These are phyloP conservation scores for Cicer yamashitae DNA, from an alignment of 306 rosid species.

Conservation along the genomic window DNA sequence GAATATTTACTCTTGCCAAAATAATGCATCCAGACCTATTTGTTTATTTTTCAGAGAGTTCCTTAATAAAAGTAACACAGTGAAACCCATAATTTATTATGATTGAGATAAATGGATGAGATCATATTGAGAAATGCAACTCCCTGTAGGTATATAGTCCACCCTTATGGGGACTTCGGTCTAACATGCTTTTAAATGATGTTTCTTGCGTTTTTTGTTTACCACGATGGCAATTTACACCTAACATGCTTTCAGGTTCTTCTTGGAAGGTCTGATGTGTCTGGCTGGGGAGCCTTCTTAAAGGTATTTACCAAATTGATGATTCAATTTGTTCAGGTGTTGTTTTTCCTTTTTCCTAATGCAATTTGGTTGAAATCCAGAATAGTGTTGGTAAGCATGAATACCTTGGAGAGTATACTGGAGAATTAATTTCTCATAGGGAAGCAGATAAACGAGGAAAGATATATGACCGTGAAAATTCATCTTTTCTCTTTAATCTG, in stretches of 20 bases:
- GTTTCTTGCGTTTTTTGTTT: slow-evolving; percentile 15
- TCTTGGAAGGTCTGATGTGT: slow-evolving; percentile 94
- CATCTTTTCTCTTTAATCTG: slow-evolving; percentile 96
- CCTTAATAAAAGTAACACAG: neutral
- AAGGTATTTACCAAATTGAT: slow-evolving; percentile 62
- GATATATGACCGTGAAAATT: slow-evolving; percentile 98
- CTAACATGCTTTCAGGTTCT: slow-evolving; percentile 68
- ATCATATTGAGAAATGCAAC: neutral
- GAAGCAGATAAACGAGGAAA: slow-evolving; percentile 99
- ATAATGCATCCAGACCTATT: slow-evolving; percentile 16
- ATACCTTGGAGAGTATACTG: slow-evolving; percentile 99
- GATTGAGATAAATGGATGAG: slow-evolving; percentile 11
- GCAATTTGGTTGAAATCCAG: slow-evolving; percentile 59
- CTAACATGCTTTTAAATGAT: slow-evolving; percentile 9
- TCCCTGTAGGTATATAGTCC: neutral
- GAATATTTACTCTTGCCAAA: neutral
- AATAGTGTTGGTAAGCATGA: slow-evolving; percentile 97
- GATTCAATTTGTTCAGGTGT: slow-evolving; percentile 3
- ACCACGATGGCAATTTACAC: slow-evolving; percentile 30
- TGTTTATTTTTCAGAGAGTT: neutral
- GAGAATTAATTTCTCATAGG: slow-evolving; percentile 93
- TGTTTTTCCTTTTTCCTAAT: slow-evolving; percentile 45
- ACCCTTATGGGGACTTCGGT: neutral
- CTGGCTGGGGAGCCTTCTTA: slow-evolving; percentile 99
- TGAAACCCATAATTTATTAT: neutral